Evolutionary conservation across 2,329 filamentous ascomycete species (phyloP).

Genomic region (Leptographium radiaticola): DNA sequence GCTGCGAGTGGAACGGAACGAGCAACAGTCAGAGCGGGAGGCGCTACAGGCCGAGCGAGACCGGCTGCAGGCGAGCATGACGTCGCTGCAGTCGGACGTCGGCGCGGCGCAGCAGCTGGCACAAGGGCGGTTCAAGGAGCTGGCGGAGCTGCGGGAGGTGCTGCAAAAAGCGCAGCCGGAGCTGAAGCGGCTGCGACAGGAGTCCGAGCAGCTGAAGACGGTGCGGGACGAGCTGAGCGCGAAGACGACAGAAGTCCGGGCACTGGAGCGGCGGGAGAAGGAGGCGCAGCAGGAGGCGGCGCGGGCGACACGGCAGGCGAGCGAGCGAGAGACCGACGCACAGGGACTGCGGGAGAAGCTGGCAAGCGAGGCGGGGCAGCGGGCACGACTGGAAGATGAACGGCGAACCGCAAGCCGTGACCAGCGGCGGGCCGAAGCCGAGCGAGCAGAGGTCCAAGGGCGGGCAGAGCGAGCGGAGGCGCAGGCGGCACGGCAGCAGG

Average conservation of each 20-base stretch:
- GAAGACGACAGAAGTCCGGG: constrained; percentile 48
- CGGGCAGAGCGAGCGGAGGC: constrained; percentile 56
- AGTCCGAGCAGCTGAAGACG: constrained; percentile 60
- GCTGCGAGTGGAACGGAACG: constrained; percentile 56
- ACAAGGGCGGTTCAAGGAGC: constrained; percentile 75
- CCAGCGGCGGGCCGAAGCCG: constrained; percentile 61
- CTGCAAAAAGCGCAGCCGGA: constrained; percentile 81
- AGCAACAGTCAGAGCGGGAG: constrained; percentile 26
- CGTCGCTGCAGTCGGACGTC: constrained; percentile 66
- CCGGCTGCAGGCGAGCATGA: constrained; percentile 56
- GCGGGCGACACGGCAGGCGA: constrained; percentile 53
- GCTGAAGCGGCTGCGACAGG: constrained; percentile 62
- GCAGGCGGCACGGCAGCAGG: constrained; percentile 59
- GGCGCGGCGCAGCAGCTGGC: constrained; percentile 77
- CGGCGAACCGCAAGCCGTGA: constrained; percentile 63
- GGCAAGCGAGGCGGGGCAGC: constrained; percentile 56
- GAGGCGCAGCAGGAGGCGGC: constrained; percentile 66
- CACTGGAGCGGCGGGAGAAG: constrained; percentile 70
- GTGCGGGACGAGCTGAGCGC: constrained; percentile 60
- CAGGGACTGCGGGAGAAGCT: constrained; percentile 68
- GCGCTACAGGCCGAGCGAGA: constrained; percentile 41
- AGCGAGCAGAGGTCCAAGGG: constrained; percentile 66
- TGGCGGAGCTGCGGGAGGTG: constrained; percentile 66
- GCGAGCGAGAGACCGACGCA: constrained; percentile 67
- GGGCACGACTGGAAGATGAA: constrained; percentile 66